Conservation (phyloP, 2,329 filamentous ascomycete genomes). For the Paracamarosporium sp. region DNA sequence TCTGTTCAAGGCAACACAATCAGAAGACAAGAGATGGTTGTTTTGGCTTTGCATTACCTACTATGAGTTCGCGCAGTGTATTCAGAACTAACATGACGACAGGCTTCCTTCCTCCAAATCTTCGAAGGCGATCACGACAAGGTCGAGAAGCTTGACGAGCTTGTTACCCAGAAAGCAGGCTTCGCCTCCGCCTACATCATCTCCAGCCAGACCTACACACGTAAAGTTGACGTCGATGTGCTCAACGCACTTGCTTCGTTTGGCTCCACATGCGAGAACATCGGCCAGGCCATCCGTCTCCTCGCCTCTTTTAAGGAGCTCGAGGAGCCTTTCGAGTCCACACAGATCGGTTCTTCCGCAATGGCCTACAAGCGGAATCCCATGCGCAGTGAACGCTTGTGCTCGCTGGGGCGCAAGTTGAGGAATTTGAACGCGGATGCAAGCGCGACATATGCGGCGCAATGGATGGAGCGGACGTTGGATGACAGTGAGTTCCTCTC, state of each 20-base stretch:
- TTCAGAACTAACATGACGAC: background rate
- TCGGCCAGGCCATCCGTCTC: conserved; percentile 76
- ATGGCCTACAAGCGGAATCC: conserved; percentile 71
- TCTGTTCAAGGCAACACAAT: background rate
- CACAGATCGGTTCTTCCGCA: conserved; percentile 60
- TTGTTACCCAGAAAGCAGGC: conserved; percentile 71
- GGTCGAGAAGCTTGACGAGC: conserved; percentile 67
- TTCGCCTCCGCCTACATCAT: conserved; percentile 68
- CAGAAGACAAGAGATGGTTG: too few relatives aligned
- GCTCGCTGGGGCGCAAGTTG: conserved; percentile 63
- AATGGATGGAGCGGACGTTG: conserved; percentile 80
- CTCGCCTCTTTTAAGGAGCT: conserved; percentile 80
- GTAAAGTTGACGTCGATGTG: conserved; percentile 84
- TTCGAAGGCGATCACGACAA: conserved; percentile 67
- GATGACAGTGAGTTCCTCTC: conserved; percentile 63
- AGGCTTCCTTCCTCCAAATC: conserved; percentile 78
- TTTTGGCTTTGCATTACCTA: background rate
- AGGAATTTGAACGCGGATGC: conserved; percentile 62
- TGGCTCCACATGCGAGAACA: conserved; percentile 78
- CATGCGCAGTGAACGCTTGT: conserved; percentile 67
- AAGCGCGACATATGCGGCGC: conserved; percentile 71
- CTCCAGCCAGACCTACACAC: conserved; percentile 76
- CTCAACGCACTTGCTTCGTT: conserved; percentile 81
- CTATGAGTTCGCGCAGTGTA: background rate
- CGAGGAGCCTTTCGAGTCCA: conserved; percentile 82